Evolutionary conservation across 306 rosid species (phyloP).

Genomic region (Cajanus cajan): DNA sequence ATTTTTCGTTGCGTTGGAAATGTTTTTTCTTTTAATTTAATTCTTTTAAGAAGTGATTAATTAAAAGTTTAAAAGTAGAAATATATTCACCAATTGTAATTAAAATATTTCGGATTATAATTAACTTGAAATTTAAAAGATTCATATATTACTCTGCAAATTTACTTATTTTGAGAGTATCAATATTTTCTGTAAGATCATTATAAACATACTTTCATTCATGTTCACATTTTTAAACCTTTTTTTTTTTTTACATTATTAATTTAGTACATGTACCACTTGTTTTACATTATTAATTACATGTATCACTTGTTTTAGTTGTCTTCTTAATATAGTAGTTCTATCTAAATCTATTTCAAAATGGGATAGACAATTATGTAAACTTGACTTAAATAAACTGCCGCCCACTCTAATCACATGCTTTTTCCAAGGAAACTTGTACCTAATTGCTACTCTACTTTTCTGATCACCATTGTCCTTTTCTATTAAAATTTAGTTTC

Average conservation of each 20-base stretch:
- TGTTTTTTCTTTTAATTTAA: neutral
- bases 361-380: neutral
- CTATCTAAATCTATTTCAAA: neutral
- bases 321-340: too few species aligned
- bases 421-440: neutral
- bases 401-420: slow-evolving; percentile 14
- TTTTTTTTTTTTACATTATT: too few species aligned
- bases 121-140: neutral
- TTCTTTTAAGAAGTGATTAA: neutral
- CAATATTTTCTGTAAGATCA: too few species aligned
- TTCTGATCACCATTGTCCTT: neutral
- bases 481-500: neutral
- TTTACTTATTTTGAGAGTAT: too few species aligned
- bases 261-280: too few species aligned
- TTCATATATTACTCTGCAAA: neutral
- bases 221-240: too few species aligned
- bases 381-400: neutral
- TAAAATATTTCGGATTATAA: neutral
- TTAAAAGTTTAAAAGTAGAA: neutral
- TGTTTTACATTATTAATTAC: too few species aligned
- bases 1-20: neutral
- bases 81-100: neutral
- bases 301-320: too few species aligned
- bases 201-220: too few species aligned
- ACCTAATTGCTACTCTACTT: neutral